Evolutionary conservation across 148 eudicot species (phyloP), one percentile per base, ranked within the genome.

Genomic region (Selenicereus undatus): DNA sequence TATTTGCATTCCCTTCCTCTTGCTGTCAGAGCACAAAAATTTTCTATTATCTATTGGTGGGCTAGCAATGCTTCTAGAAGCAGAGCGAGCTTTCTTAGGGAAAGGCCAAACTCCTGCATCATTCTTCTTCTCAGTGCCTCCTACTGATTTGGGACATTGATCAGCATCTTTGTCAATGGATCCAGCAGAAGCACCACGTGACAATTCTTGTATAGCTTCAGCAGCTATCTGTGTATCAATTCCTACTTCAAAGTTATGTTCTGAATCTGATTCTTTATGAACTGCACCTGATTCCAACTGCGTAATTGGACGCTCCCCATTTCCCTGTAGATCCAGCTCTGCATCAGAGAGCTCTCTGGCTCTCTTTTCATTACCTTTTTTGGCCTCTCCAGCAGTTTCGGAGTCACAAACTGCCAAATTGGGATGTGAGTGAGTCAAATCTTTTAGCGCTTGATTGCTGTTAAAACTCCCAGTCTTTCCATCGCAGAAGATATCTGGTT

Each of bases 181-280:
- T 26, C 71, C 76, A 39, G 73, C 79, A 56, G 89, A 83, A 70
- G 85, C 77, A 42, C 85, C 89, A 74, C 74, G 76, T 65, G 85
- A 70, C 80, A 92, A 83, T 73, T 90, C 88, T 87, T 91, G 91
- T 86, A 92, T 92, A 76, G 91, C 97, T 86, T 92, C 94, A 71
- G 90, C 94, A 42, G 97, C 97, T 77, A 91, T 80, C 79, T 91
- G 97, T 83, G 97, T 91, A 75, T 85, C 85, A 76, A 85, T 71
- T 29, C 97, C 94, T 85, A 88, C 85, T 86, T 87, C 93, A 76
- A 68, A 87, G 24, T 39, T 30, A 68, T 86, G 78, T 54, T 78
- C 83, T 35, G 35, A 68, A 73, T 83, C 85, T 36, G 73, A 39
- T 39, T 39, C 43, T 39, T 39, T 79, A 54, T 60, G 74, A 60